Evolutionary conservation across 78 protist genomes (phyloP), one percentile per base, ranked within the genome.

Genomic region (Planoprotostelium fungivorum): DNA sequence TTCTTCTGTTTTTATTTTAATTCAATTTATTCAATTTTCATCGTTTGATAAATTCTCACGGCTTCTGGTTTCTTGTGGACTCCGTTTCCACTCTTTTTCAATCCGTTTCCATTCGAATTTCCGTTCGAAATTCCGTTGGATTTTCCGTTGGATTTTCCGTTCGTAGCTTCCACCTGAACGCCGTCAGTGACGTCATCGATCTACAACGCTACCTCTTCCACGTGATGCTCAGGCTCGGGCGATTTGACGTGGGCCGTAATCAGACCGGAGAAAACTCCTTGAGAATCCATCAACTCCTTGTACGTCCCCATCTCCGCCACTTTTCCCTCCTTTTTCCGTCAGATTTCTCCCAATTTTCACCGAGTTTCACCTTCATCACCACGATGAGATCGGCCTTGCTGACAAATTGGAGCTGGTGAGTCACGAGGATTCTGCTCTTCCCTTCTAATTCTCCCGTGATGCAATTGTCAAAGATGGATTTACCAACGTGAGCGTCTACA

Each of bases 401-500:
- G 0, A 94, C 88, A 85, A 83, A 88, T 10, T 90, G 86, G 28
- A 96, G 23, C 28, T 63, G 88, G 88, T 96, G 92, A 0, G 99
- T 95, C 63, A 97, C 95, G 35, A 98, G 91, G 31, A 98, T 35
- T 1, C 95, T 88, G 0, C 96, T 91, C 88, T 88, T 92, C 63
- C 38, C 83, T 1, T 28, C 1, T 0, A 97, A 91, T 0, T 73
- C 28, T 25, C 95, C 93, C 29, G 35, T 1, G 1, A 97, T 86
- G 37, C 89, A 87, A 1, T 87, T 51, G 34, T 90, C 84, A 83
- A 96, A 96, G 1, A 97, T 35, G 39, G 91, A 92, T 39, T 31
- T 90, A 38, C 97, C 97, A 51, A 93, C 97, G 86, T 95, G 98
- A 0, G 94, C 94, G 92, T 98, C 99, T 28, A 98, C 98, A 0